Conservation (phyloP, 768 basidiomycete genomes). For the Termitomyces sp. region DNA sequence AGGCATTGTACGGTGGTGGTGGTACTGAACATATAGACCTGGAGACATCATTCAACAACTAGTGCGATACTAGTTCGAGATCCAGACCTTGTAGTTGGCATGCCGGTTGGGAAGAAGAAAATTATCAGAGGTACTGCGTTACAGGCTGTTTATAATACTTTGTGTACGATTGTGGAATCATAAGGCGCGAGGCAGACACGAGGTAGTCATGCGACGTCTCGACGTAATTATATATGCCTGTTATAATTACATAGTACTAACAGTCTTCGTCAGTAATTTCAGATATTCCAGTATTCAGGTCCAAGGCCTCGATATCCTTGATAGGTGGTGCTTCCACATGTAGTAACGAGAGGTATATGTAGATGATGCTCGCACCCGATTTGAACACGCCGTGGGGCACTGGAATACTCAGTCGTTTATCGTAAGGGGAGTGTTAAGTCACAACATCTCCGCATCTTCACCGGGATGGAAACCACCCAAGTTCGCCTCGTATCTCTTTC, state of each 20-base stretch:
- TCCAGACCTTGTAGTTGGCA: background rate
- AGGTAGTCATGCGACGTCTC: too few species aligned
- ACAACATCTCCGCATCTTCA: slow-evolving; percentile 1
- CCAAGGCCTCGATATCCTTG: background rate
- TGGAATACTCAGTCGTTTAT: background rate
- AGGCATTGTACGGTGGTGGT: background rate
- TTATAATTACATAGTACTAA: background rate
- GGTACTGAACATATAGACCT: background rate
- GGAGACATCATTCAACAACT: background rate
- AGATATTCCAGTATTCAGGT: background rate
- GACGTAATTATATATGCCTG: too few species aligned
- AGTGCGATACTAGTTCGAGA: background rate
- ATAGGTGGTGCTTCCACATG: background rate
- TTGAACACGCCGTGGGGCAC: background rate
- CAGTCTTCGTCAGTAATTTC: background rate
- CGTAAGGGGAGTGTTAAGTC: background rate
- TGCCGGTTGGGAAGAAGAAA: background rate
- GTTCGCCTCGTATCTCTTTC: slow-evolving; percentile 1
- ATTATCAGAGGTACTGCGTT: background rate
- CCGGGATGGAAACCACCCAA: background rate
- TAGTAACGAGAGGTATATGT: background rate
- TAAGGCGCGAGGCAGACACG: too few species aligned
- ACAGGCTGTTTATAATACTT: background rate
- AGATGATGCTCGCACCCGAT: background rate
- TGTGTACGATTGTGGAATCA: background rate